Evolutionary conservation across 1,284 basidiomycete species (phyloP).

Genomic region (Pseudozyma hubeiensis): DNA sequence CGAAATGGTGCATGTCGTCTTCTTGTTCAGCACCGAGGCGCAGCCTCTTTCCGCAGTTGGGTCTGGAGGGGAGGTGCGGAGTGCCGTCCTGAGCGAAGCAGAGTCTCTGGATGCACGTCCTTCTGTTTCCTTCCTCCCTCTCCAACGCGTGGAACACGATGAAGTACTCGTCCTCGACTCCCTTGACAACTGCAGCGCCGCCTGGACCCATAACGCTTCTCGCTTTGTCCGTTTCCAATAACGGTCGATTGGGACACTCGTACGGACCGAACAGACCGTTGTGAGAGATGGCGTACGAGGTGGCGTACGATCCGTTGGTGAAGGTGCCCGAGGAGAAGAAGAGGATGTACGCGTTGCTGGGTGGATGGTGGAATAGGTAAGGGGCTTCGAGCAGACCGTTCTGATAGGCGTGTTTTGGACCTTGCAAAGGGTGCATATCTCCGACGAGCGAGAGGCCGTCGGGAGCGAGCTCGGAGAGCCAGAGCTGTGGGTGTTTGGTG

Average conservation of each 20-base stretch:
- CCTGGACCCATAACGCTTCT: constrained; percentile 52
- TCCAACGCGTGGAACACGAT: constrained; percentile 57
- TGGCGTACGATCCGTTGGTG: constrained; percentile 52
- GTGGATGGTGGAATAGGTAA: constrained; percentile 49
- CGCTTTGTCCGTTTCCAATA: constrained; percentile 47
- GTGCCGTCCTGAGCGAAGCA: constrained; percentile 41
- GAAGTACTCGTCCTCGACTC: constrained; percentile 51
- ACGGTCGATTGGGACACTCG: constrained; percentile 25
- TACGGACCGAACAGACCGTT: constrained; percentile 54
- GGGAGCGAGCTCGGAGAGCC: constrained; percentile 54
- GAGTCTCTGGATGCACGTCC: constrained; percentile 54
- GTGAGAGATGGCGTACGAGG: constrained; percentile 51
- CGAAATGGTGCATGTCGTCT: constrained; percentile 49
- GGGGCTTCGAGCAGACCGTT: constrained; percentile 54
- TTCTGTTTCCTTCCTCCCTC: constrained; percentile 44
- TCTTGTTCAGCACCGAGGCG: constrained; percentile 53
- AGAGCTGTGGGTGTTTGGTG: constrained; percentile 52
- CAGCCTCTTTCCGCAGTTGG: constrained; percentile 52
- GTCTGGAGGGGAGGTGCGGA: constrained; percentile 41
- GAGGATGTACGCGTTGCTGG: constrained; percentile 52
- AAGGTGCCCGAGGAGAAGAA: constrained; percentile 59
- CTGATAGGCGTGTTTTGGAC: constrained; percentile 44
- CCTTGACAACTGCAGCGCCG: constrained; percentile 48
- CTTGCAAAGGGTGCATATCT: constrained; percentile 48
- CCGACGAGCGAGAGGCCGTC: constrained; percentile 53